Base-by-base conservation (phyloP, 2,329 filamentous ascomycete genomes). In the Parastagonospora avenae region DNA sequence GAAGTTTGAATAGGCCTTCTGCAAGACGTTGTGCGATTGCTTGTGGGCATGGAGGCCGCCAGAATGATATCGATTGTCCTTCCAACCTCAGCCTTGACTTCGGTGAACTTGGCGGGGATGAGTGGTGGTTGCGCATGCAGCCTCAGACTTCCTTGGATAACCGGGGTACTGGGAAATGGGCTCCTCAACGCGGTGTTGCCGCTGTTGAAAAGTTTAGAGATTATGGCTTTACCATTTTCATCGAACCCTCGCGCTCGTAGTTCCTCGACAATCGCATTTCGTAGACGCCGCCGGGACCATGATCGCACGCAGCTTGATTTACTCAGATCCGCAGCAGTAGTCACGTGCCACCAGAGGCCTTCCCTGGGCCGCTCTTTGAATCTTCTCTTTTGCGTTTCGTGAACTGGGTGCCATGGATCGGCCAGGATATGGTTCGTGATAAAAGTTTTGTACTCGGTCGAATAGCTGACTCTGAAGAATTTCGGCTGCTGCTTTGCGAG, bases 311-410 rank as follows among this genome's bases (percentile, higher is more conserved):
- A 68, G 16, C 60, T 62, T 5, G 64, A 70, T 50, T 68, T 73
- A 24, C 61, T 67, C 15, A 65, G 42, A 11, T 63, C 63, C 10
- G 50, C 11, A 8, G 54, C 47, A 2, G 60, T 59, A 2, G 63
- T 68, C 4, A 62, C 60, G 47, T 68, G 57, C 71, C 68, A 71
- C 70, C 68, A 73, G 2, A 74, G 60, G 0, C 66, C 63, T 15
- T 68, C 57, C 19, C 53, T 54, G 15, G 61, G 61, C n/a, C 60
- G 58, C 24, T 56, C 49, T 2, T 39, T 31, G 9, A 55, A 46
- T 15, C 50, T 54, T 24, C 69, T 67, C 31, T 40, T 54, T 39
- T 60, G 63, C 8, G 54, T 42, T 10, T 51, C 50, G 55, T 60
- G 30, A 4, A 72, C 59, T 9, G 71, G 70, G 35, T 73, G 68